phyloP scores from a whole-genome alignment of 2,329 filamentous ascomycete genomes.

The Calonectria crousiana region DNA sequence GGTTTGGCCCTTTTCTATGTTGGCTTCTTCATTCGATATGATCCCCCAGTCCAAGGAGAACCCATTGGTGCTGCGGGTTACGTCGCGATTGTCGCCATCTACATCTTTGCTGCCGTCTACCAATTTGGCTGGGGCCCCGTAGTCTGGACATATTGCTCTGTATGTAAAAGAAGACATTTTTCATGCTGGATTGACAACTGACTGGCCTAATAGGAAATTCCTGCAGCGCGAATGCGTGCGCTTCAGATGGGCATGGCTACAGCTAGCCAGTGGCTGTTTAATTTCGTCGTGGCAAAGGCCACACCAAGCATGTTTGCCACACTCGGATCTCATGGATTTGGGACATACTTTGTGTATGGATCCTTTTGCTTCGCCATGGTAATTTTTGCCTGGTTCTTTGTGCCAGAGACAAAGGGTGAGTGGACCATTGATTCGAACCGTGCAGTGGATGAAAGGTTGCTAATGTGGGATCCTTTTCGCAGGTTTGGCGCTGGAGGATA shows the following conservation, averaged over 20 bases:
- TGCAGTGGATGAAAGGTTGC: neutral
- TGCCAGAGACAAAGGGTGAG: conserved; percentile 21
- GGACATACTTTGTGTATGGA: conserved; percentile 28
- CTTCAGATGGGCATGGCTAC: conserved; percentile 30
- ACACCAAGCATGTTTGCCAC: conserved; percentile 29
- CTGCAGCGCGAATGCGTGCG: conserved; percentile 26
- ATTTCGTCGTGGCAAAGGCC: conserved; percentile 27
- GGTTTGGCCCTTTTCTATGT: conserved; percentile 25
- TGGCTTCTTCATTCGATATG: conserved; percentile 24
- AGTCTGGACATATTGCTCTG: conserved; percentile 21
- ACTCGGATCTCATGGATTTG: conserved; percentile 16
- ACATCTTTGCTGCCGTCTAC: conserved; percentile 16
- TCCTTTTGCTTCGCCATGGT: conserved; percentile 28
- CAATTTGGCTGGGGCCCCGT: conserved; percentile 26
- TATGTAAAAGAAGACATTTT: neutral
- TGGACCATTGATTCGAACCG: neutral
- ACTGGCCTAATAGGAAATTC: conserved; percentile 3
- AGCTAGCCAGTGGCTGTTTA: conserved; percentile 28
- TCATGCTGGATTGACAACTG: neutral
- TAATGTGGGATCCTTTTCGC: neutral
- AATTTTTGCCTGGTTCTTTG: conserved; percentile 18
- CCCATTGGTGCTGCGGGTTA: conserved; percentile 13
- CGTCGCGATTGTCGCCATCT: conserved; percentile 21
- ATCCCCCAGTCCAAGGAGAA: neutral
- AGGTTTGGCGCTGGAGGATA: conserved; percentile 15